Base-by-base conservation (phyloP, 1,284 basidiomycete species). In the Boletus semigastroideus region DNA sequence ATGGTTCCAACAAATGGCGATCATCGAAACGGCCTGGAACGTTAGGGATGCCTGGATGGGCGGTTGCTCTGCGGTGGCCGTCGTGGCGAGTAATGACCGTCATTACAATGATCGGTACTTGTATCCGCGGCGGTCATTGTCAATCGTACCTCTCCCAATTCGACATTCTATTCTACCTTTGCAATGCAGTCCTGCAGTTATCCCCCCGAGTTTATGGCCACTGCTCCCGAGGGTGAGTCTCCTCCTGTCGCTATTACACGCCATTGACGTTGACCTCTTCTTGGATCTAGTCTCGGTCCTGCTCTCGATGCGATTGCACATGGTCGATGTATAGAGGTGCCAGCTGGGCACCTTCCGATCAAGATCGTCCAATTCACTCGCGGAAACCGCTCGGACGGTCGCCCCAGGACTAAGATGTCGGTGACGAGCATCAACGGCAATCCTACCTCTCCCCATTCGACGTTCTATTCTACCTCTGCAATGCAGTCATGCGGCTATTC, bases 321-420 rank as follows among this genome's bases (percentile, higher is more conserved):
- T 31, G 16, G 20, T 6, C 19, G 5, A 17, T 8, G 49, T 22
- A 19, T 62, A n/a, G 44, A 49, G 28, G 50, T 62, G 2, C 52
- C 59, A 4, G 2, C 11, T 1, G 57, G 62, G 4, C 28, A 49
- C 34, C 60, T 61, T 16, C 62, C 59, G 11, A 64, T 61, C 22
- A 28, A 16, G 5, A 43, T 61, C 25, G 46, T 30, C 1, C 59
- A 64, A 20, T 61, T 64, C 49, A 11, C 19, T 33, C 42, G 54
- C 9, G 59, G 51, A 8, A 6, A 44, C 4, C 54, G 47, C 7
- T 1, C 42, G 2, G 34, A 25, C 0, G 62, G 59, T 11, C 43
- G 31, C 12, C 9, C n/a, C 17, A n/a, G n/a, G n/a, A n/a, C n/a
- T n/a, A n/a, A n/a, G n/a, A n/a, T n/a, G n/a, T n/a, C n/a, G n/a